Percentiles rank a stretch among this genome's conserved stretches.
Conservation (phyloP, 768 basidiomycete species). For the Leccinum broughii region DNA sequence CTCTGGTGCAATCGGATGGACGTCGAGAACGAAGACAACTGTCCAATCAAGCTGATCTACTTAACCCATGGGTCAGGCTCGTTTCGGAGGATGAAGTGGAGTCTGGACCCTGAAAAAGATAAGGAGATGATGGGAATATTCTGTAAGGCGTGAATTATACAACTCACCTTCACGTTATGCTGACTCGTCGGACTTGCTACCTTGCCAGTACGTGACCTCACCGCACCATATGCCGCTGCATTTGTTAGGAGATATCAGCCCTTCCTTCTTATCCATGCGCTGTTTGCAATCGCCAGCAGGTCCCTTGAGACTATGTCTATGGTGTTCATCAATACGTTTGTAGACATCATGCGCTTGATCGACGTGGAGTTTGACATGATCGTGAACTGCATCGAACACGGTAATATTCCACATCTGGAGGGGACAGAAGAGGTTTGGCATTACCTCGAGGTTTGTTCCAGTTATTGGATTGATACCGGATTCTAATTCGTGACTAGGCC, state of each 20-base stretch:
- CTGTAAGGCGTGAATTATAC: not conserved
- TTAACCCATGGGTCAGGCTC: not conserved
- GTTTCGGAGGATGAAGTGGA: not conserved
- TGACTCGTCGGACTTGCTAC: not conserved
- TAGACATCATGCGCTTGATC: not conserved
- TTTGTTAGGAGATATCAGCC: not conserved
- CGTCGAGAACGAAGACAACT: not conserved
- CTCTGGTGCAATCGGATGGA: not conserved
- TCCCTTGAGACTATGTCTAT: not conserved
- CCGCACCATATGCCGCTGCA: not conserved
- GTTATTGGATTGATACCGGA: not conserved
- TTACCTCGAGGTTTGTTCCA: not conserved
- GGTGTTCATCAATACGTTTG: not conserved
- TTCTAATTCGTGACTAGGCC: not conserved
- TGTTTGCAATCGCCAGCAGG: not conserved
- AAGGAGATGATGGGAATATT: not conserved
- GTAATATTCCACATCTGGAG: not conserved
- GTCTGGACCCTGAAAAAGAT: not conserved
- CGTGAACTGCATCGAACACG: not conserved
- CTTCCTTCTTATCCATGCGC: not conserved
- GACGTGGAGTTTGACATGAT: not conserved
- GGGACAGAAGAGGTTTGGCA: not conserved
- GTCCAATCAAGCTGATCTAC: not conserved
- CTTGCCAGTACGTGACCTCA: not conserved
- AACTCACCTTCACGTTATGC: not conserved